A percentile compares a stretch with the other conserved stretches of the same genome.
phyloP scores from a whole-genome alignment of 2,329 filamentous ascomycete genomes.

The Ophiostoma ulmi region DNA sequence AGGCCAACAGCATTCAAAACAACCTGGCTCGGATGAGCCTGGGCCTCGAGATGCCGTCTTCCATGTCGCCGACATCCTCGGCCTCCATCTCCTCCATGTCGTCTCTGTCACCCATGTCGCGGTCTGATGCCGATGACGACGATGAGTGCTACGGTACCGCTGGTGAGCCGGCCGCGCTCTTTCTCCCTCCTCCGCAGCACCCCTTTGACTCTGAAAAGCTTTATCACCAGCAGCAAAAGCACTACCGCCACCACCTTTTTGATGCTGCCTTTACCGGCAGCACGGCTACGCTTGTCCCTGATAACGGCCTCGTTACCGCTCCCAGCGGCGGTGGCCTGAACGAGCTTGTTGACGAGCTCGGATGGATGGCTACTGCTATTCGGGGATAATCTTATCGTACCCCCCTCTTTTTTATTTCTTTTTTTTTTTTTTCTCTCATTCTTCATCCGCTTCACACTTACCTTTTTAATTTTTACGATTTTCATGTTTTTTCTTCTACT shows the following conservation, averaged over 20 bases:
- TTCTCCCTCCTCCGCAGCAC: conserved; percentile 14
- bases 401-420: background rate
- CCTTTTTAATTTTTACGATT: background rate
- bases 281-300: conserved; percentile 33
- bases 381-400: conserved; percentile 28
- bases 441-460: background rate
- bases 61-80: conserved; percentile 22
- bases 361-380: conserved; percentile 50
- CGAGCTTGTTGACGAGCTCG: conserved; percentile 42
- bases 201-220: conserved; percentile 1
- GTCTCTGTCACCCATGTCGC: conserved; percentile 16
- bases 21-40: conserved; percentile 28
- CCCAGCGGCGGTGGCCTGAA: conserved; percentile 31
- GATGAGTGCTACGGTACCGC: conserved; percentile 13
- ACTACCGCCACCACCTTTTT: conserved; percentile 32
- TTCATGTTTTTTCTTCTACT: background rate
- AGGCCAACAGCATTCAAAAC: conserved; percentile 27
- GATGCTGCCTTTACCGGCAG: conserved; percentile 28
- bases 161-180: conserved; percentile 2
- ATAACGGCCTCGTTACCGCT: conserved; percentile 28
- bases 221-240: conserved; percentile 11
- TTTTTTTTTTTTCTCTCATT: background rate
- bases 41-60: conserved; percentile 10
- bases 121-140: conserved; percentile 16
- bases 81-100: conserved; percentile 19